These are phyloP conservation scores for Xylaria curta DNA, from an alignment of 495 filamentous ascomycete genomes.

Conservation along the genomic window DNA sequence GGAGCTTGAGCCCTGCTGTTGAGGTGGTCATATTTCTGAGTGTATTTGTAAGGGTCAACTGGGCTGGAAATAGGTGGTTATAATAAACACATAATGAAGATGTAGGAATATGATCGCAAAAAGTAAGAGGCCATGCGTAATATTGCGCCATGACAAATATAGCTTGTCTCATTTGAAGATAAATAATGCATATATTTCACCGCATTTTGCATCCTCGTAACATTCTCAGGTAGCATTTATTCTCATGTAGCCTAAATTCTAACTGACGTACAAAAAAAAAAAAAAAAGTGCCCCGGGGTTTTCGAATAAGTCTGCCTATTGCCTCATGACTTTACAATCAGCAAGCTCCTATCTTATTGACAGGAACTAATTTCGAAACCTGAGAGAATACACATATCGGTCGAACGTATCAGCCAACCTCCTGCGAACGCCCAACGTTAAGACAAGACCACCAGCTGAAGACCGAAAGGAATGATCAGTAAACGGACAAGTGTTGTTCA, in stretches of 20 bases:
- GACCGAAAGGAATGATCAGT: neutral
- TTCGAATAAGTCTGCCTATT: neutral
- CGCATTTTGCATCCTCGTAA: neutral
- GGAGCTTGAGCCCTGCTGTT: slow-evolving; percentile 20
- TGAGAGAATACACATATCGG: slow-evolving; percentile 8
- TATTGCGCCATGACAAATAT: neutral
- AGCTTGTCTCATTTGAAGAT: neutral
- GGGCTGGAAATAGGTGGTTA: neutral
- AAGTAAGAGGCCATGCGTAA: neutral
- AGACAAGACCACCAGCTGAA: neutral
- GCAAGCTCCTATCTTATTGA: slow-evolving; percentile 9
- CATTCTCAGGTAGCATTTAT: neutral
- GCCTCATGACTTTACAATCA: slow-evolving; percentile 1
- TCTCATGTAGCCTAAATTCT: neutral
- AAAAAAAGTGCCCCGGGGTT: neutral
- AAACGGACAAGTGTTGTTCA: neutral
- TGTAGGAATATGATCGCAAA: neutral
- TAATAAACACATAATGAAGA: neutral
- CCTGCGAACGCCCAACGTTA: neutral
- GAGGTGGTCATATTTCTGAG: neutral
- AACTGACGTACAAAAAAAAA: neutral
- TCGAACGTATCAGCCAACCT: neutral
- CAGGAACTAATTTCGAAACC: neutral
- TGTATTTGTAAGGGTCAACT: neutral
- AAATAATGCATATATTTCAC: neutral